phyloP scores from a whole-genome alignment of 306 rosid species.

The Cercis canadensis region DNA sequence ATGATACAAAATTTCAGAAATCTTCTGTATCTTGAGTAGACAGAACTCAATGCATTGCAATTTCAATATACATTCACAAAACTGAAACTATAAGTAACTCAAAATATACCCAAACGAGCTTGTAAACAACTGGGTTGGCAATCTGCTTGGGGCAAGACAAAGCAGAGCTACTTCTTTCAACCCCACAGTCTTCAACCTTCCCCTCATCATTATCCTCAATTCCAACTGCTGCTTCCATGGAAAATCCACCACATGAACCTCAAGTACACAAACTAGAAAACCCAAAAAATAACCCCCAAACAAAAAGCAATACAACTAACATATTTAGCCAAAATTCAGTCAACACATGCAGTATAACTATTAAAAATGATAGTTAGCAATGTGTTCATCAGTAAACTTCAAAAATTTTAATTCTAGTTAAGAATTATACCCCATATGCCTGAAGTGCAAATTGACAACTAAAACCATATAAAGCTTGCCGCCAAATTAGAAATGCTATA shows the following conservation, averaged over 20 bases:
- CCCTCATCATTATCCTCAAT: no score
- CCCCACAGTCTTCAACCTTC: no score
- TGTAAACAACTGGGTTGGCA: no score
- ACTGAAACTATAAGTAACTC: no score
- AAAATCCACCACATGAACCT: slow-evolving; percentile 93
- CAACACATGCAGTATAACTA: slow-evolving; percentile 33
- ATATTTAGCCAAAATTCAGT: background rate
- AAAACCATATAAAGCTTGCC: background rate
- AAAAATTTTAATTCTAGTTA: slow-evolving; percentile 7
- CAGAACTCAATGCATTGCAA: background rate
- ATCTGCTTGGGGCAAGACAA: no score
- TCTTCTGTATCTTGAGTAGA: slow-evolving; percentile 5
- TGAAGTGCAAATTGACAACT: slow-evolving; percentile 17
- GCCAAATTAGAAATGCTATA: slow-evolving; percentile 18
- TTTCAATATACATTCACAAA: slow-evolving; percentile 31
- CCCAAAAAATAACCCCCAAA: slow-evolving; percentile 34
- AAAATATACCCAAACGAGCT: no score
- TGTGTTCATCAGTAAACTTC: background rate
- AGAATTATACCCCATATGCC: slow-evolving; percentile 3
- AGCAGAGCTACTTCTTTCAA: no score
- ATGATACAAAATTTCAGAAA: slow-evolving; percentile 15
- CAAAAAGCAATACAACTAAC: slow-evolving; percentile 40
- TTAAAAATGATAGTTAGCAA: slow-evolving; percentile 10
- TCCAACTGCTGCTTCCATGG: no score
- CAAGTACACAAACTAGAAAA: slow-evolving; percentile 74